Percentiles rank a stretch among this genome's conserved stretches.
Conservation (phyloP, 768 basidiomycete genomes). For the Sistotremastrum niveocremeum region DNA sequence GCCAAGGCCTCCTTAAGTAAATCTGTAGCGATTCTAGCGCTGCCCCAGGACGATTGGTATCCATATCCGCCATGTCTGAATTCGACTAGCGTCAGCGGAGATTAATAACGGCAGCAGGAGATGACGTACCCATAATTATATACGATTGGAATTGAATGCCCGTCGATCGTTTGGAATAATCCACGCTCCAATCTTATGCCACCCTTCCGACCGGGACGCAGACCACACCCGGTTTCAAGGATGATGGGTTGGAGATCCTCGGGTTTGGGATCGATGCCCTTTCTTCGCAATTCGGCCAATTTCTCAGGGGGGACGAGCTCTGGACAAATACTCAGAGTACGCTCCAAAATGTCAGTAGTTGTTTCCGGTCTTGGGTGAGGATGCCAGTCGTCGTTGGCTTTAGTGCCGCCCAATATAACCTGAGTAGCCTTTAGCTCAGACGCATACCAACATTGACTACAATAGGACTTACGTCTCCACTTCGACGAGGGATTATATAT, state of each 20-base stretch:
- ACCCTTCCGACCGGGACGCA: conserved; percentile 55
- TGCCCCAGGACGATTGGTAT: conserved; percentile 54
- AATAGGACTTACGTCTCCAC: conserved; percentile 33
- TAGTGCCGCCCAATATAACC: conserved; percentile 49
- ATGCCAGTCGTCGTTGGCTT: conserved; percentile 50
- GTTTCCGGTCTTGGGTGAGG: conserved; percentile 52
- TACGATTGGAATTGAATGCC: conserved; percentile 32
- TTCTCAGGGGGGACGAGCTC: conserved; percentile 18
- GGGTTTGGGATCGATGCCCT: conserved; percentile 16
- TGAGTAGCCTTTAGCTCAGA: conserved; percentile 1
- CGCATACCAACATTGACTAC: background rate
- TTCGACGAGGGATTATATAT: conserved; percentile 52
- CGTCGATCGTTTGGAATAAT: conserved; percentile 20
- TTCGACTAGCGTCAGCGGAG: background rate
- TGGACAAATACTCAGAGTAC: conserved; percentile 22
- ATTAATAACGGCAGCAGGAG: background rate
- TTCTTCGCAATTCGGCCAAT: conserved; percentile 11
- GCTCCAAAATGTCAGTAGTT: conserved; percentile 42
- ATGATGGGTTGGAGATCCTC: conserved; percentile 26
- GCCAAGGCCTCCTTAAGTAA: conserved; percentile 31
- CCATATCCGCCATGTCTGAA: conserved; percentile 49
- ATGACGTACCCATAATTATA: conserved; percentile 50
- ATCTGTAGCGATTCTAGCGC: conserved; percentile 33
- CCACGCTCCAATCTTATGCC: conserved; percentile 47
- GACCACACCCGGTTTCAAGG: conserved; percentile 37